Conservation (phyloP, 73 alveolate genomes). For the Tetrahymena thermophila region DNA sequence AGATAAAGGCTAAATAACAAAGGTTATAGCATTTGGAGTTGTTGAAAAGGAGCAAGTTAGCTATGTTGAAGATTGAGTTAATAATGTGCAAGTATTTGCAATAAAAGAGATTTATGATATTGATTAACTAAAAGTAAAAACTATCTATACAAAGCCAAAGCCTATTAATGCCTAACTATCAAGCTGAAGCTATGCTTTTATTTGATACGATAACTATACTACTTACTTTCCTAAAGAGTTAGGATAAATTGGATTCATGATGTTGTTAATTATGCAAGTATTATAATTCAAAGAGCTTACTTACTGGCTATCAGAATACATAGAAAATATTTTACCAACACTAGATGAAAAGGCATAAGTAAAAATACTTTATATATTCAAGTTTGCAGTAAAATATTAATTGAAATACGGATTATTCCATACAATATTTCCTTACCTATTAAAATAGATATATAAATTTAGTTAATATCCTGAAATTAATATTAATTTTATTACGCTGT, state of each 20-base stretch:
- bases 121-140: neutral
- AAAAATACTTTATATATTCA: neutral
- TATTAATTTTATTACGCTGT: neutral
- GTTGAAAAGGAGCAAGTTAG: neutral
- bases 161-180: neutral
- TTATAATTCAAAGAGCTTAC: neutral
- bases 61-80: neutral
- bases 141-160: neutral
- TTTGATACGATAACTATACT: neutral
- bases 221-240: neutral
- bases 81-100: neutral
- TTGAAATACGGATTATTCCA: neutral
- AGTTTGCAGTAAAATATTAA: neutral
- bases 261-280: neutral
- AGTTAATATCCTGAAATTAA: neutral
- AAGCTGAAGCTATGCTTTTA: neutral
- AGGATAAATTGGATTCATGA: neutral
- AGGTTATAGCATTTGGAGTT: neutral
- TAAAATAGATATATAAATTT: neutral
- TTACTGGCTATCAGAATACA: neutral
- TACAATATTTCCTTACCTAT: neutral
- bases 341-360: neutral
- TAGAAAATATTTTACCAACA: neutral
- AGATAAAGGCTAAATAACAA: neutral
- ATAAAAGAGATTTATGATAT: neutral